Evolutionary conservation across 106 monocot genomes (phyloP), one percentile per base, ranked within the genome.

Genomic region (Dioscorea alata): DNA sequence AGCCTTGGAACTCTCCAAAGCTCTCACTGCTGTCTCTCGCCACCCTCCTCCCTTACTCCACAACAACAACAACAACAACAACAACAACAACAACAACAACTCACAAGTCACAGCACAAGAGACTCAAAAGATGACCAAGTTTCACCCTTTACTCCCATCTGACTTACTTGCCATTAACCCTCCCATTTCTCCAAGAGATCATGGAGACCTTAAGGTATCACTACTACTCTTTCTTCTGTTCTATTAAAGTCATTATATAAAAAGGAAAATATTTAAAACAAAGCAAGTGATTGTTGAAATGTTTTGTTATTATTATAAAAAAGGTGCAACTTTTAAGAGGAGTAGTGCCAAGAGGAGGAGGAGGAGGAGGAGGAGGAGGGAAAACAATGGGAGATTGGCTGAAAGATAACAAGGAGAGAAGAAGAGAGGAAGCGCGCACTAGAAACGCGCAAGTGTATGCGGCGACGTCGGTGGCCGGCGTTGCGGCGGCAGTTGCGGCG

Each of bases 381-480:
- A 86, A 63, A 49, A 73, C 79, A 31, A 61, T 79, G 82, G 79
- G 72, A 14, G 64, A 65, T 4, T 86, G 86, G 82, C 74, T 82
- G 60, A 82, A 70, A 64, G 82, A 82, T 49, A 79, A 82, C 33
- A 82, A 76, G 79, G 81, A 85, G 82, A 79, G 67, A 65, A 73
- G 74, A 52, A 60, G 76, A 22, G 66, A 57, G 0, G 86, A 86
- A 34, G 67, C 73, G 1, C 71, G 86, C 12, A 56, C 86, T 0
- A 64, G 69, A 17, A 83, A 76, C 24, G 86, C 86, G 14, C 79
- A 86, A 35, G 54, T 74, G 0, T 79, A 86, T 22, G 86, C 86
- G 0, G 82, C 86, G 1, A 82, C 82, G 2, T 79, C 86, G 14
- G 86, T 86, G 25, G 86, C 82, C 0, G 86, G 86, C 5, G 82